These are phyloP conservation scores for Litchi chinensis DNA, from an alignment of 345 rosid genomes.

Conservation along the genomic window DNA sequence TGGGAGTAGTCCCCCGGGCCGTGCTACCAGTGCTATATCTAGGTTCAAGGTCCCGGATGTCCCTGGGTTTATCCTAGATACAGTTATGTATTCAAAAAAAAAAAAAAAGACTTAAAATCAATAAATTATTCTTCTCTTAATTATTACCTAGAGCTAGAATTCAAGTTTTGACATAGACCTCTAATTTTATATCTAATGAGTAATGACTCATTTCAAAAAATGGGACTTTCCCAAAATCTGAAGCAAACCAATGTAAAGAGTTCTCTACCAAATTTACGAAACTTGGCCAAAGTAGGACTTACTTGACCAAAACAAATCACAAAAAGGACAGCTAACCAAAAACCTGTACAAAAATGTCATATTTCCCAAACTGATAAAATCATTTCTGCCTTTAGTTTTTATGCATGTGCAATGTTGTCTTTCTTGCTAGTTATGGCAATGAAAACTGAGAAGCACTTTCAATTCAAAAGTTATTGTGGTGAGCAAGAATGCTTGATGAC, in stretches of 20 bases:
- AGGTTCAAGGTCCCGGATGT: no score
- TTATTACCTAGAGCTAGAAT: not conserved
- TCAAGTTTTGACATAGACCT: slow-evolving; percentile 30
- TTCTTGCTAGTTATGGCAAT: not conserved
- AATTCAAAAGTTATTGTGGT: not conserved
- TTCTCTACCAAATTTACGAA: not conserved
- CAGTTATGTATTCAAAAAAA: no score
- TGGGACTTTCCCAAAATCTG: slow-evolving; percentile 25
- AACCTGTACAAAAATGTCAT: no score
- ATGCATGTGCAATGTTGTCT: slow-evolving; percentile 12
- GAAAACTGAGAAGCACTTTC: not conserved
- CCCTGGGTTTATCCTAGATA: no score
- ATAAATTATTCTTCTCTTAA: not conserved
- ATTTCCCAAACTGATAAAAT: no score
- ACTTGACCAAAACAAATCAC: slow-evolving; percentile 7
- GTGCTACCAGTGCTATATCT: no score
- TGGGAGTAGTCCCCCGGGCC: no score
- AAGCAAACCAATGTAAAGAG: slow-evolving; percentile 21
- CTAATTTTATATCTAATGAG: slow-evolving; percentile 26
- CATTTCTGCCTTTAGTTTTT: not conserved
- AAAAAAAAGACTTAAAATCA: slow-evolving; percentile 1
- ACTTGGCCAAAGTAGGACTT: not conserved
- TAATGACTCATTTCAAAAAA: slow-evolving; percentile 22
- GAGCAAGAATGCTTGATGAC: not conserved
- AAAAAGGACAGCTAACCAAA: not conserved